A percentile compares a stretch with the other conserved stretches of the same genome.
Evolutionary conservation across 2,329 filamentous ascomycete genomes (phyloP).

Genomic region (Scedosporium boydii): DNA sequence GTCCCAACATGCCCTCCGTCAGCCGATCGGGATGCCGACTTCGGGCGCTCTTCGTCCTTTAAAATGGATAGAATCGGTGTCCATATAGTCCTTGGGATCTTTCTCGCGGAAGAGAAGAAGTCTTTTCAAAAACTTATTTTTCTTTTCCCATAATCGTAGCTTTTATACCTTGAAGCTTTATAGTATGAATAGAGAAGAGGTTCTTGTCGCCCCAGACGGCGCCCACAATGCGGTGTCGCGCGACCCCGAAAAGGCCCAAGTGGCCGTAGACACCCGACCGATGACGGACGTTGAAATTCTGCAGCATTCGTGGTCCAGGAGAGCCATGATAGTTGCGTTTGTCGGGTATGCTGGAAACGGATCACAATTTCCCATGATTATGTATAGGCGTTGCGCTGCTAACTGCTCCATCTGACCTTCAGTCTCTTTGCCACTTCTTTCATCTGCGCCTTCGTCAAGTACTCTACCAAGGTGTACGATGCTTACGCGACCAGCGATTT

Average conservation of each 20-base stretch:
- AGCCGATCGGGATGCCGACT: not conserved
- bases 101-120: not conserved
- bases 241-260: not conserved
- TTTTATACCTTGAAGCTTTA: not conserved
- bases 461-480: constrained; percentile 21
- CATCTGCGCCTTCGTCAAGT: constrained; percentile 19
- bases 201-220: not conserved
- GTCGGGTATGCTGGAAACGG: constrained; percentile 9
- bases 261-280: not conserved
- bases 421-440: constrained; percentile 22
- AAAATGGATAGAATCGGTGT: not conserved
- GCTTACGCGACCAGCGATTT: constrained; percentile 28
- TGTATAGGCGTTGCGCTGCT: not conserved
- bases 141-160: not conserved
- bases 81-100: too few relatives aligned
- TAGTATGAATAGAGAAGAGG: not conserved
- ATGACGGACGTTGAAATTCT: constrained; percentile 11
- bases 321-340: constrained; percentile 15
- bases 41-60: not conserved
- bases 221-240: not conserved
- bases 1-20: not conserved
- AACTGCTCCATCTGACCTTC: not conserved
- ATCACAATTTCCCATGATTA: not conserved
- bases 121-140: not conserved
- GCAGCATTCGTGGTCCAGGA: constrained; percentile 15